These are phyloP conservation scores for Novymonas esmeraldas DNA, from an alignment of 208 protist genomes.

Conservation along the genomic window DNA sequence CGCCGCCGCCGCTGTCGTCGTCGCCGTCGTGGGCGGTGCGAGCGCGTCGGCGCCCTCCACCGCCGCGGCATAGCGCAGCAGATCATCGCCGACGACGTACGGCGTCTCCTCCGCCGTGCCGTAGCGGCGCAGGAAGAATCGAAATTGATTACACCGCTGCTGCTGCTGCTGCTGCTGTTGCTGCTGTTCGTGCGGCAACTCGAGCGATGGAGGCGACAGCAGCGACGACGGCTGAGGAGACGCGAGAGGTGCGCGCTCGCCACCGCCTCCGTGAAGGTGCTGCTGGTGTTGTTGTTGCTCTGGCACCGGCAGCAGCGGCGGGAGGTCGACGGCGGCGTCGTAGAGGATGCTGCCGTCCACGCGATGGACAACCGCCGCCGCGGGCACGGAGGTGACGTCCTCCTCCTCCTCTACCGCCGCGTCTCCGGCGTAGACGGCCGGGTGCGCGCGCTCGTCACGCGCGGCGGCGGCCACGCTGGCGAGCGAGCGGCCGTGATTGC, in stretches of 20 bases:
- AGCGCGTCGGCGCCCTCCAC: constrained; percentile 55
- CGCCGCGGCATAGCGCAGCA: constrained; percentile 56
- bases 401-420: background rate
- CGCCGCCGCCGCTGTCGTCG: background rate
- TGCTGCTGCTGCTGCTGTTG: background rate
- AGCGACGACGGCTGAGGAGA: too few species aligned
- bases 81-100: constrained; percentile 41
- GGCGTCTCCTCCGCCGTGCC: constrained; percentile 27
- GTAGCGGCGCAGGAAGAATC: constrained; percentile 51
- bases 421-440: background rate
- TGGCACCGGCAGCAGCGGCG: too few species aligned
- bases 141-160: constrained; percentile 23
- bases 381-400: background rate
- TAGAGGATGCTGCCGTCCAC: constrained; percentile 14
- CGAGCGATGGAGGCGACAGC: too few species aligned
- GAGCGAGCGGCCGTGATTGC: background rate
- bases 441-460: background rate
- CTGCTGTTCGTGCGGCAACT: too few species aligned
- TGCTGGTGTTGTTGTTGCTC: too few species aligned
- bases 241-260: background rate
- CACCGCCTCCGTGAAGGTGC: too few species aligned
- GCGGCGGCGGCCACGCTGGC: background rate
- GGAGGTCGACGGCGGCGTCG: background rate
- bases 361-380: constrained; percentile 15
- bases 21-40: background rate